Evolutionary conservation across 2,329 filamentous ascomycete genomes (phyloP).

Genomic region (Calycina herbarum): DNA sequence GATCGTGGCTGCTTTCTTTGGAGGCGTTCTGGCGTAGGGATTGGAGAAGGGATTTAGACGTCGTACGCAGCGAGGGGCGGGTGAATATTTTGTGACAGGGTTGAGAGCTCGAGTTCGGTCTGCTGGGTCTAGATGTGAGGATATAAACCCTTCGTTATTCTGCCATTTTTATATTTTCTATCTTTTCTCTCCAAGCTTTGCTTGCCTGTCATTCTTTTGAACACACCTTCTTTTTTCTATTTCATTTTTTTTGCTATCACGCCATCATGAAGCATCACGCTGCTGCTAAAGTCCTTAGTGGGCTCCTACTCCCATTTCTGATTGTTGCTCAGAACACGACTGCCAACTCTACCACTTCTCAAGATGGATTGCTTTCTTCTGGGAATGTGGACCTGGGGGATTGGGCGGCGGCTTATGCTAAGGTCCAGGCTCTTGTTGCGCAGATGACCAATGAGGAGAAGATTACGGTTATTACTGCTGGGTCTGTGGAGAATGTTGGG

Average conservation of each 20-base stretch:
- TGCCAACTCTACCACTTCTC: background rate
- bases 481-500: conserved; percentile 19
- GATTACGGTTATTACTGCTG: conserved; percentile 41
- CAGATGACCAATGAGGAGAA: conserved; percentile 46
- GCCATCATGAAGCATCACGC: conserved; percentile 1
- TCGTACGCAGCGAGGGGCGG: background rate
- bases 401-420: conserved; percentile 40
- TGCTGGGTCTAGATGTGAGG: background rate
- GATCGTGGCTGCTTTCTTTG: background rate
- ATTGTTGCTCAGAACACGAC: background rate
- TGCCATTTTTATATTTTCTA: background rate
- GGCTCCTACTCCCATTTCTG: background rate
- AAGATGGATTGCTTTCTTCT: background rate
- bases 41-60: background rate
- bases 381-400: conserved; percentile 30
- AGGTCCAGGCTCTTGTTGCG: conserved; percentile 42
- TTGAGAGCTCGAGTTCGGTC: background rate
- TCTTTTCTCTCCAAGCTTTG: background rate
- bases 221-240: background rate
- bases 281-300: background rate
- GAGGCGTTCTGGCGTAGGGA: background rate
- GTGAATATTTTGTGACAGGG: background rate
- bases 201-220: conserved; percentile 2
- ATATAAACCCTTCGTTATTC: background rate
- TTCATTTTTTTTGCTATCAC: background rate